Base-by-base conservation (phyloP, 192 early-diverging fungal genomes). In the Dissophora globulifera region DNA sequence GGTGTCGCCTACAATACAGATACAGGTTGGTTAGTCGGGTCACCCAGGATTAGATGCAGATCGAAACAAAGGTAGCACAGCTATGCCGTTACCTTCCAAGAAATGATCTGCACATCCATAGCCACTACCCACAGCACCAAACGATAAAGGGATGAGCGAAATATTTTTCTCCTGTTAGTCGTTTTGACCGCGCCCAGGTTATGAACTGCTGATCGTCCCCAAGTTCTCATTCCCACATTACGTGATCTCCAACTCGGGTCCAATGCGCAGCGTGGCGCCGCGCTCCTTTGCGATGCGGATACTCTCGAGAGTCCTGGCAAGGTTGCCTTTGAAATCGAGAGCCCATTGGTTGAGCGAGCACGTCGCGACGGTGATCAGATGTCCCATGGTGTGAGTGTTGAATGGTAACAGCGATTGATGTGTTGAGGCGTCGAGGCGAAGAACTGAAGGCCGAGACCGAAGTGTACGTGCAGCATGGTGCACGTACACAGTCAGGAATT, bases 41-140 rank as follows among this genome's bases (percentile, higher is more conserved):
- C n/a, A n/a, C n/a, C n/a, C n/a, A n/a, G n/a, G n/a, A n/a, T n/a
- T n/a, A n/a, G n/a, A n/a, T n/a, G n/a, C n/a, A n/a, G n/a, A n/a
- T n/a, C n/a, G n/a, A n/a, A n/a, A n/a, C n/a, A n/a, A n/a, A n/a
- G n/a, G n/a, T n/a, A n/a, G n/a, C n/a, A n/a, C n/a, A n/a, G n/a
- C n/a, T 47, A 7, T 54, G 30, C 29, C 27, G 20, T 75, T n/a
- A 91, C 91, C 85, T 87, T 99, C 98, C 31, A 96, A 81, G 78
- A 98, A 98, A 59, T 99, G 98, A 80, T 99, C 98, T 57, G 94
- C 91, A 86, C 98, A 99, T 13, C 96, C 96, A 76, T 99, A 99
- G 25, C 98, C 98, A 5, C 90, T 91, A 58, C 63, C 29, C 22
- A n/a, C n/a, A n/a, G n/a, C n/a, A 12, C 5, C 13, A 35, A 11